A percentile compares a stretch with the other conserved stretches of the same genome.
Conservation (phyloP, 257 asterid species). For the Solanum corneliomulleri region DNA sequence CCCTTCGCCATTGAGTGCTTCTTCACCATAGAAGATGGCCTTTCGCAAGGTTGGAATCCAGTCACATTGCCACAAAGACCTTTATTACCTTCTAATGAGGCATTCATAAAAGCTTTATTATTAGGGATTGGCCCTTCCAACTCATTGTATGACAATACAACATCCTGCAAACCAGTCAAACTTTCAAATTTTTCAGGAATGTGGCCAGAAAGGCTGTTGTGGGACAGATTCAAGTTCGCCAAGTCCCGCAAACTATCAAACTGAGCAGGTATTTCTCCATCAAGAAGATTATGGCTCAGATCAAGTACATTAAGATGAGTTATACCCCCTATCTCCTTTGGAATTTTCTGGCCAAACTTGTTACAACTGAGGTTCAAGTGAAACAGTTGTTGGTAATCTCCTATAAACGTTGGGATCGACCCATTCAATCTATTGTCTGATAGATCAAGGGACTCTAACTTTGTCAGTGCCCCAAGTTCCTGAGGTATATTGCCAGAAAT, state of each 20-base stretch:
- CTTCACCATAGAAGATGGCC: not conserved
- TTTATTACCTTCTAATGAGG: not conserved
- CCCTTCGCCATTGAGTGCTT: not conserved
- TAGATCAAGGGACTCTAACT: not conserved
- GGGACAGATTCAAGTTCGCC: rapidly evolving
- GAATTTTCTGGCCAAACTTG: not conserved
- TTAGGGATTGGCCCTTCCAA: not conserved
- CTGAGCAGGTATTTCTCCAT: not conserved
- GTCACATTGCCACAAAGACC: not conserved
- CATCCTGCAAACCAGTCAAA: not conserved
- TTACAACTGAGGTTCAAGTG: not conserved
- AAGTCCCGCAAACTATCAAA: rapidly evolving
- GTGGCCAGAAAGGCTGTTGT: not conserved
- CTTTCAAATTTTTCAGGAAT: not conserved
- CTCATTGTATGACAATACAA: not conserved
- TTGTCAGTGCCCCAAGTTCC: not conserved
- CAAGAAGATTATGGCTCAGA: not conserved
- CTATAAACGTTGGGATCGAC: not conserved
- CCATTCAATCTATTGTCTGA: not conserved
- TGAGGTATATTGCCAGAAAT: not conserved
- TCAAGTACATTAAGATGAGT: not conserved
- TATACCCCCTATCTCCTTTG: not conserved
- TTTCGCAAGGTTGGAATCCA: not conserved
- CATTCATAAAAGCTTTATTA: not conserved
- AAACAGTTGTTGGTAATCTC: not conserved